Conservation (phyloP, 129 eudicot genomes). For the Pseudognaphalium luteoalbum region DNA sequence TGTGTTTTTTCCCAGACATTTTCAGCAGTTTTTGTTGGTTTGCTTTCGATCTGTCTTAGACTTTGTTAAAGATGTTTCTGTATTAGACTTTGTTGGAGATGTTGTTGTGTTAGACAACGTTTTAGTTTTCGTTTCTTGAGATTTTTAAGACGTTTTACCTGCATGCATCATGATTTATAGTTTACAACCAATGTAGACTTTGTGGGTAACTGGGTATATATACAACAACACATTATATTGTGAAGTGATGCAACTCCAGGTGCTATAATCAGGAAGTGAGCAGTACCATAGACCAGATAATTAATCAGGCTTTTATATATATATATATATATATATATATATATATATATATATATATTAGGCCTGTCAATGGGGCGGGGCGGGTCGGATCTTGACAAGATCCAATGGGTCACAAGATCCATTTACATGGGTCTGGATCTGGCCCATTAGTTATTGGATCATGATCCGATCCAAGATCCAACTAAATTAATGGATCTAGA, state of each 20-base stretch:
- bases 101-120: slow-evolving; percentile 2
- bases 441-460: too few species aligned
- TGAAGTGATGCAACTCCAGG: not conserved
- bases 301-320: not conserved
- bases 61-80: not conserved
- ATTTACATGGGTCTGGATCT: too few species aligned
- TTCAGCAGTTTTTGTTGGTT: not conserved
- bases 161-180: not conserved
- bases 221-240: not conserved
- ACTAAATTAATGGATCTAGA: too few species aligned
- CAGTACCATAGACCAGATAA: not conserved
- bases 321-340: too few species aligned
- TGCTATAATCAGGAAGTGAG: not conserved
- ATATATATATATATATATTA: too few species aligned
- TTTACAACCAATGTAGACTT: not conserved
- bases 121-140: not conserved
- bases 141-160: not conserved
- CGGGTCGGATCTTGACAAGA: too few species aligned
- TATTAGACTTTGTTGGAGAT: not conserved
- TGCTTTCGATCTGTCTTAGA: not conserved
- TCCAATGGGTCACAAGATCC: too few species aligned
- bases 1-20: not conserved
- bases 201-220: not conserved
- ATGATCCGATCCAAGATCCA: too few species aligned
- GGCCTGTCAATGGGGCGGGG: too few species aligned